Evolutionary conservation across 2,329 filamentous ascomycete genomes (phyloP).

Genomic region (Pseudocercospora ulei): DNA sequence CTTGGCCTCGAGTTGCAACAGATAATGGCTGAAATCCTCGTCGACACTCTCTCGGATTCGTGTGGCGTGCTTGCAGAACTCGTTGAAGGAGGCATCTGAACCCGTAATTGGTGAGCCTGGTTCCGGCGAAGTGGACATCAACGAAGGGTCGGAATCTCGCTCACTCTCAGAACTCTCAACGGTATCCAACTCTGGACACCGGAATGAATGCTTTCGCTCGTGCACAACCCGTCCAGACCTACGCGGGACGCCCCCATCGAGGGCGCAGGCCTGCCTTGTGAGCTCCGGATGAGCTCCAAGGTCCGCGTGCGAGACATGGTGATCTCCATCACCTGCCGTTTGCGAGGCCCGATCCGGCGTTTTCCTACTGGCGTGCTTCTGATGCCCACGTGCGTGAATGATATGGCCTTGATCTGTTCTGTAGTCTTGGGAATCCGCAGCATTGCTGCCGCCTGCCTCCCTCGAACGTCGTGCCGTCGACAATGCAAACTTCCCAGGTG

Average conservation of each 20-base stretch:
- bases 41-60: conserved; percentile 58
- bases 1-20: conserved; percentile 68
- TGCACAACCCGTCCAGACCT: conserved; percentile 31
- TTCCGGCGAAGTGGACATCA: conserved; percentile 36
- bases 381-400: conserved; percentile 30
- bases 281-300: conserved; percentile 23
- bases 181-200: conserved; percentile 51
- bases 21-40: conserved; percentile 63
- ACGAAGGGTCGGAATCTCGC: conserved; percentile 38
- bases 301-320: conserved; percentile 10
- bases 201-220: conserved; percentile 46
- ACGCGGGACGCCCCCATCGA: conserved; percentile 32
- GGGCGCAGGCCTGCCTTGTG: conserved; percentile 24
- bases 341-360: conserved; percentile 13
- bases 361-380: conserved; percentile 25
- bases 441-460: conserved; percentile 54
- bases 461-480: conserved; percentile 67
- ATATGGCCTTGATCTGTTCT: conserved; percentile 51
- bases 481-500: conserved; percentile 56
- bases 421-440: conserved; percentile 54
- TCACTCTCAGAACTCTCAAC: conserved; percentile 51
- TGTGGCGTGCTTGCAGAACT: conserved; percentile 45
- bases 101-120: conserved; percentile 38
- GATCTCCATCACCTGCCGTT: conserved; percentile 12
- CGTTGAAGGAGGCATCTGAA: conserved; percentile 41